Percentiles rank a stretch among this genome's conserved stretches.
Conservation (phyloP, 2,329 filamentous ascomycete species). For the Talaromyces pinophilus region DNA sequence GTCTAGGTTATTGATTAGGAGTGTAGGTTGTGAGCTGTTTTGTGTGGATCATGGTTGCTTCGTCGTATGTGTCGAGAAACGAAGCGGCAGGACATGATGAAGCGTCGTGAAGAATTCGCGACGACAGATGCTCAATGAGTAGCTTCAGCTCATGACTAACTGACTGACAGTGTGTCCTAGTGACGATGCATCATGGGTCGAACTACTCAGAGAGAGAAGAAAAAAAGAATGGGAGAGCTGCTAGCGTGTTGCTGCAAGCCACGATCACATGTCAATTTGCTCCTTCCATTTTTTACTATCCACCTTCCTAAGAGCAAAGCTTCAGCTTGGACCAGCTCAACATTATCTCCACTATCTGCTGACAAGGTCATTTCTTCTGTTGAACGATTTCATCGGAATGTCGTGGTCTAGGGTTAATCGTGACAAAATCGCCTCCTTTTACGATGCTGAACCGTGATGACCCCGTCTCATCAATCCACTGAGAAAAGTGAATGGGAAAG, state of each 20-base stretch:
- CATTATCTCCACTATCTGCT: not conserved
- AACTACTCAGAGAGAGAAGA: not conserved
- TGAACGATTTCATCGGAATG: not conserved
- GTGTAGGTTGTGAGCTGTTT: not conserved
- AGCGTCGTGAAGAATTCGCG: not conserved
- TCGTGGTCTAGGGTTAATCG: not conserved
- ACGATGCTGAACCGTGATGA: not conserved
- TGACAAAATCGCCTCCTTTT: not conserved
- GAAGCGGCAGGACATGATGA: not conserved
- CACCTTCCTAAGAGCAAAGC: not conserved
- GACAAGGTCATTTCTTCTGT: not conserved
- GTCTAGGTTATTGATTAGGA: not conserved
- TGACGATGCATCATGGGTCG: not conserved
- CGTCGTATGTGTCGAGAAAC: not conserved
- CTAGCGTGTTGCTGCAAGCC: not conserved
- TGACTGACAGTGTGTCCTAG: no score
- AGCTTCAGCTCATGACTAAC: not conserved
- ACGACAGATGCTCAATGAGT: not conserved
- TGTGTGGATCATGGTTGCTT: not conserved
- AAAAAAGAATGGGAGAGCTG: not conserved
- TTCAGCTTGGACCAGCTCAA: slow-evolving; percentile 1
- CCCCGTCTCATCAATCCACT: not conserved
- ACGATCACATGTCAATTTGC: slow-evolving; percentile 1
- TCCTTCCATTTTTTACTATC: not conserved
- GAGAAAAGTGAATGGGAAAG: not conserved